A percentile compares a stretch with the other conserved stretches of the same genome.
These are phyloP conservation scores for Solanum paucissectum DNA, from an alignment of 257 asterid species.

Conservation along the genomic window DNA sequence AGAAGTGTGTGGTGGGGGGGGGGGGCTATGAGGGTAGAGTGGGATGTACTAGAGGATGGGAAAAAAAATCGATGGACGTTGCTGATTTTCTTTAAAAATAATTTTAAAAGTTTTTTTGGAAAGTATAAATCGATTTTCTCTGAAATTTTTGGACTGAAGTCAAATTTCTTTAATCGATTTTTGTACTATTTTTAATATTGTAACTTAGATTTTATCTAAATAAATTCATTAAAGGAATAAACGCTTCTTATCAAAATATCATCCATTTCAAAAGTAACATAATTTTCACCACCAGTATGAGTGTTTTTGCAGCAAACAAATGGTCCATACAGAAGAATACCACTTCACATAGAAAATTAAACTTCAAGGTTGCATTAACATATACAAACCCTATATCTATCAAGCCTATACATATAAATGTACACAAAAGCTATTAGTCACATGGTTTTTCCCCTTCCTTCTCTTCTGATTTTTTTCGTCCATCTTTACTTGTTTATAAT, in stretches of 20 bases:
- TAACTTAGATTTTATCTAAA: not conserved
- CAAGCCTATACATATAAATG: not conserved
- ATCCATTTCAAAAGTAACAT: not conserved
- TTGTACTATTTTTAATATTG: too few species aligned
- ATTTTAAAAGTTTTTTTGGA: too few species aligned
- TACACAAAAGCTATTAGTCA: not conserved
- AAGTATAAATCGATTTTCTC: not conserved
- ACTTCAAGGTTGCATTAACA: not conserved
- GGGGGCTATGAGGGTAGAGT: not conserved
- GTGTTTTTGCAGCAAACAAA: not conserved
- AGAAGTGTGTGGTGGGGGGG: not conserved
- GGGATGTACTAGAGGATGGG: not conserved
- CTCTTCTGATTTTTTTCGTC: too few species aligned
- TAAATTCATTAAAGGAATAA: not conserved
- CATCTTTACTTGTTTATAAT: too few species aligned
- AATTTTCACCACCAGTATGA: not conserved
- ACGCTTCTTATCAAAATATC: not conserved
- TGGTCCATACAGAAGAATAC: not conserved
- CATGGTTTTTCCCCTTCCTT: not conserved
- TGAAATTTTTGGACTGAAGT: too few species aligned
- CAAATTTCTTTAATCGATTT: too few species aligned
- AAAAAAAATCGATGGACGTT: not conserved
- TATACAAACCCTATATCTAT: not conserved
- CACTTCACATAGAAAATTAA: not conserved
- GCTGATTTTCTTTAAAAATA: too few species aligned